phyloP scores from a whole-genome alignment of 148 eudicot species.

The Silene uniflora region DNA sequence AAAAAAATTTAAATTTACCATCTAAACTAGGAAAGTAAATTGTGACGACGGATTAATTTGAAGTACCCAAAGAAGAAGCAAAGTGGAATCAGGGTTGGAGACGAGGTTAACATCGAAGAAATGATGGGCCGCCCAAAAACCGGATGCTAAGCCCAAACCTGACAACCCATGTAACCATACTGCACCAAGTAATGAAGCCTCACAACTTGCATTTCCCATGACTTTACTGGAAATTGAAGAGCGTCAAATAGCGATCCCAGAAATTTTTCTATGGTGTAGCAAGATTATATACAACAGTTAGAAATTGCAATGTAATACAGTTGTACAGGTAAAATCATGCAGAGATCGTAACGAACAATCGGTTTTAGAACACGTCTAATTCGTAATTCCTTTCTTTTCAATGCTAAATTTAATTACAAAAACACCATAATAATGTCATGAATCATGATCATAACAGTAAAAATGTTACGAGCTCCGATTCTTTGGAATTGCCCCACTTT shows the following conservation, averaged over 20 bases:
- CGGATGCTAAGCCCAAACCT: slow-evolving; percentile 51
- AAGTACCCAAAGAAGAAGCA: slow-evolving; percentile 55
- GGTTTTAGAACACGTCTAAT: too few relatives aligned
- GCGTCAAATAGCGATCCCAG: neutral
- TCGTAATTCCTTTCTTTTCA: too few relatives aligned
- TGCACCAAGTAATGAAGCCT: slow-evolving; percentile 29
- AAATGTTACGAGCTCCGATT: too few relatives aligned
- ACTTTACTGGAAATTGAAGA: neutral
- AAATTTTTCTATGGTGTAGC: neutral
- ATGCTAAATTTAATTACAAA: too few relatives aligned
- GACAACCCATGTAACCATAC: slow-evolving; percentile 46
- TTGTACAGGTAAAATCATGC: too few relatives aligned
- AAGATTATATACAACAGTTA: neutral
- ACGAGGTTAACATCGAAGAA: slow-evolving; percentile 43
- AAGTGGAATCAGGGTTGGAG: slow-evolving; percentile 42
- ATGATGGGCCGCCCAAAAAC: slow-evolving; percentile 38
- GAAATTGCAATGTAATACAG: neutral
- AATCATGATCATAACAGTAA: too few relatives aligned
- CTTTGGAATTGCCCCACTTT: too few relatives aligned
- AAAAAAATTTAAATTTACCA: too few relatives aligned
- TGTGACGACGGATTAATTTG: neutral
- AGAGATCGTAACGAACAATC: too few relatives aligned
- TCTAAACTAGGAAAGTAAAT: neutral
- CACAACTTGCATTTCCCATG: neutral
- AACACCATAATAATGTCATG: too few relatives aligned